Evolutionary conservation across 768 basidiomycete genomes (phyloP), one percentile per base, ranked within the genome.

Genomic region (Sarcodon aspratus): DNA sequence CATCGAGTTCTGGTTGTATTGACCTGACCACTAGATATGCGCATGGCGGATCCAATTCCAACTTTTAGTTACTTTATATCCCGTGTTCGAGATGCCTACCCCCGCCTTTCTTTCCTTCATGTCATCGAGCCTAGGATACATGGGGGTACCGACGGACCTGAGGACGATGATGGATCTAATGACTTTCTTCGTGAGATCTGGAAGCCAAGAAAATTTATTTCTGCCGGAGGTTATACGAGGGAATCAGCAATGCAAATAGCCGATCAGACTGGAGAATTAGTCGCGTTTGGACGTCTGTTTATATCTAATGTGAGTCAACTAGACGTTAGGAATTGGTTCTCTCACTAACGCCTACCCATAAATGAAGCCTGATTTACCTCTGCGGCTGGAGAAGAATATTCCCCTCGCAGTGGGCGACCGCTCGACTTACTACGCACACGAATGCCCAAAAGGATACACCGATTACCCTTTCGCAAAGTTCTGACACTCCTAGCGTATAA

Each of bases 31-130:
- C 15, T 42, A 42, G 40, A 27, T 9, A 77, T 82, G 76, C 59
- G 66, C 7, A 76, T 78, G 74, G 52, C 57, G 3, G 69, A 82
- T 50, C 80, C 79, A 0, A 61, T 70, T 3, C 75, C 79, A 0
- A 74, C 74, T 8, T 85, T 76, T 63, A 52, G 66, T 0, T 69
- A 80, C 59, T 53, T 82, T 33, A 68, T 75, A 17, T 47, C 63
- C 5, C 48, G 69, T 37, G 50, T 83, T 21, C 62, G 61, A 33
- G 48, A 60, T 12, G 51, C 52, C 7, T 66, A 71, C 53, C 73
- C 78, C 5, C 48, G 69, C 32, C 59, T 69, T 5, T 69, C 66
- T 9, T 72, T 69, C 60, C 43, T 71, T 21, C 64, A 72, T 55
- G 36, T 66, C 38, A 55, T 66, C 6, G 63, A 68, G 52, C 58